Base-by-base conservation (phyloP, 2,329 filamentous ascomycete genomes). In the Aspergillus brunneoviolaceus region DNA sequence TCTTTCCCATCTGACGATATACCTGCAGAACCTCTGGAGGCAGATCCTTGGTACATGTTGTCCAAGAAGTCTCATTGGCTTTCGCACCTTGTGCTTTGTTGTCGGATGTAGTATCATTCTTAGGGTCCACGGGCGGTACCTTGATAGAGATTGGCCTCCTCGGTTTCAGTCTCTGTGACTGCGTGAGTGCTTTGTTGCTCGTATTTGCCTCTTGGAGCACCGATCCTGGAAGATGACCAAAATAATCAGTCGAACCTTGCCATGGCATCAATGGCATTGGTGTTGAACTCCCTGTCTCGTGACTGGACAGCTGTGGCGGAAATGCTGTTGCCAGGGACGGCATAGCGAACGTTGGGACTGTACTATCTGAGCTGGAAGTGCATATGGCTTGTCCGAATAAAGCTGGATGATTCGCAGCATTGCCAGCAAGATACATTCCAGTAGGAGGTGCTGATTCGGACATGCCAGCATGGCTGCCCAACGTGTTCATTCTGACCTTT, bases 1-100 rank as follows among this genome's bases (percentile, higher is more conserved):
- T 70, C 49, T 67, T 64, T 59, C 74, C 71, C 16, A 74, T 74
- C 23, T 64, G 68, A 29, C 62, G 64, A 55, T 74, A 72, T 29
- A 75, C 45, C n/a, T 60, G 59, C 23, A 62, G 65, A 56, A 75
- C 60, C 12, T 71, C 67, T 7, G 61, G 50, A 6, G 66, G 64
- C 23, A 65, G 51, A 25, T 58, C 49, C 21, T 59, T 62, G 5
- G 35, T 56, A 14, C 60, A 54, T 21, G 57, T 49, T 45, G 55
- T 48, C 60, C 61, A 64, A 47, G 51, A 51, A 56, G 58, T 35
- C 31, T 45, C 29, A 19, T 45, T 48, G 12, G 39, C 29, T 6
- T 27, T 3, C 29, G 23, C 31, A 23, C 21, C 49, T 31, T 29
- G 16, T 9, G 7, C 42, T 12, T 14, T 16, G n/a, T 45, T 51